These are phyloP conservation scores for Sarocladium strictum DNA, from an alignment of 2,329 filamentous ascomycete genomes.

Conservation along the genomic window DNA sequence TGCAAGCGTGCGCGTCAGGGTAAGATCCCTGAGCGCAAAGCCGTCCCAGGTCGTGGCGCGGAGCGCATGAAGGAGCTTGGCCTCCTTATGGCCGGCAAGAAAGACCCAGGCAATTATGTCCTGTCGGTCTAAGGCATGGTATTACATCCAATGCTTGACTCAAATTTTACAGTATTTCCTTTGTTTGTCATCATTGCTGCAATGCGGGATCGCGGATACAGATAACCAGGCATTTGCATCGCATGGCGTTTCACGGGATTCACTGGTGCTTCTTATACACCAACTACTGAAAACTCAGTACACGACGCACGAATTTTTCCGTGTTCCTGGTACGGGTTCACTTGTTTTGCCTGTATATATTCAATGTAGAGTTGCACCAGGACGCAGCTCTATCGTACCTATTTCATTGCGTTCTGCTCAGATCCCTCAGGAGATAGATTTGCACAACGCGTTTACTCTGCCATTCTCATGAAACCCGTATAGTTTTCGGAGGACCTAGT, in stretches of 20 bases:
- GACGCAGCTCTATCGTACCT: neutral
- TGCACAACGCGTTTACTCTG: neutral
- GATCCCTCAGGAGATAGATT: neutral
- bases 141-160: slow-evolving; percentile 3
- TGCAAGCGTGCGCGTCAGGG: slow-evolving; percentile 76
- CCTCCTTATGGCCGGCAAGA: slow-evolving; percentile 78
- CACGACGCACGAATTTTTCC: neutral
- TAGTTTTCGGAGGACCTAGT: slow-evolving; percentile 7
- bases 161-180: neutral
- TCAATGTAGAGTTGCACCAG: neutral
- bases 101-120: slow-evolving; percentile 68
- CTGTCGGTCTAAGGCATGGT: slow-evolving; percentile 54
- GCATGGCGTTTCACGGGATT: slow-evolving; percentile 3
- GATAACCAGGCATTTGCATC: slow-evolving; percentile 4
- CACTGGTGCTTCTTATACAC: neutral
- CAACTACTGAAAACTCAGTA: neutral
- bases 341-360: neutral
- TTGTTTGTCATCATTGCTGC: slow-evolving; percentile 10
- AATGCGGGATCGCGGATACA: neutral
- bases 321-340: neutral
- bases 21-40: slow-evolving; percentile 52
- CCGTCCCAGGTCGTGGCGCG: slow-evolving; percentile 74
- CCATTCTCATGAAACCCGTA: slow-evolving; percentile 4
- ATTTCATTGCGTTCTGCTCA: neutral
- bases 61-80: slow-evolving; percentile 83